These are phyloP conservation scores for Brasilioporus rufonigricans DNA, from an alignment of 768 basidiomycete genomes.

Conservation along the genomic window DNA sequence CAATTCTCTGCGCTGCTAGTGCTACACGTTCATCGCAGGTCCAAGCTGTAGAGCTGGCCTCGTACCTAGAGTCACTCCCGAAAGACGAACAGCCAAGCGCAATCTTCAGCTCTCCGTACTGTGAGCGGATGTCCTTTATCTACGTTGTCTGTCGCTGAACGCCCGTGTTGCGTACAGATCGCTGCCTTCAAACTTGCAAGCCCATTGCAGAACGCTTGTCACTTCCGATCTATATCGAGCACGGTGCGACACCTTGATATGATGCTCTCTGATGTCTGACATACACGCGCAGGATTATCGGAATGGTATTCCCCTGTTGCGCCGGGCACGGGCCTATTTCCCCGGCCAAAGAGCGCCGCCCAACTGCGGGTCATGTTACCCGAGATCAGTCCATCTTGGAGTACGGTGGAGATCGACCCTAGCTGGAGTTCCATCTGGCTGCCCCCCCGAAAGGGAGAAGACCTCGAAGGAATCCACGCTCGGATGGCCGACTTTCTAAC, in stretches of 20 bases:
- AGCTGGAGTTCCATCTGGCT: conserved; percentile 64
- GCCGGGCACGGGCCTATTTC: conserved; percentile 69
- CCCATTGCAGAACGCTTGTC: conserved; percentile 61
- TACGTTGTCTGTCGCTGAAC: background rate
- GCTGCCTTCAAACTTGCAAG: conserved; percentile 79
- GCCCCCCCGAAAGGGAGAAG: conserved; percentile 73
- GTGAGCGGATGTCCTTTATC: conserved; percentile 36
- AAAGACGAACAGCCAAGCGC: conserved; percentile 67
- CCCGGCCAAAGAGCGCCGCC: conserved; percentile 60
- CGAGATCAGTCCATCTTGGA: conserved; percentile 63
- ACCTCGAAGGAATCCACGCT: conserved; percentile 56
- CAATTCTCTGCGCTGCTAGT: background rate
- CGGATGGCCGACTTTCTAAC: conserved; percentile 53
- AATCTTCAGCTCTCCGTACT: conserved; percentile 85
- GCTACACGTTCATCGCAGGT: conserved; percentile 33
- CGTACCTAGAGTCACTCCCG: conserved; percentile 62
- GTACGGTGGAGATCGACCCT: conserved; percentile 60
- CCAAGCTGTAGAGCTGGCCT: conserved; percentile 73
- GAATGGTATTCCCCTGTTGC: conserved; percentile 80
- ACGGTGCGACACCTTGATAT: conserved; percentile 46
- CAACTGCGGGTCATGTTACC: conserved; percentile 53
- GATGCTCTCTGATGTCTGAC: background rate
- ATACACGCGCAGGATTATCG: conserved; percentile 46
- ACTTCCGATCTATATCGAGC: conserved; percentile 75
- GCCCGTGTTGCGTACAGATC: conserved; percentile 45